Conservation (phyloP, 768 basidiomycete genomes). For the Tylopilus vinaceipallidus region DNA sequence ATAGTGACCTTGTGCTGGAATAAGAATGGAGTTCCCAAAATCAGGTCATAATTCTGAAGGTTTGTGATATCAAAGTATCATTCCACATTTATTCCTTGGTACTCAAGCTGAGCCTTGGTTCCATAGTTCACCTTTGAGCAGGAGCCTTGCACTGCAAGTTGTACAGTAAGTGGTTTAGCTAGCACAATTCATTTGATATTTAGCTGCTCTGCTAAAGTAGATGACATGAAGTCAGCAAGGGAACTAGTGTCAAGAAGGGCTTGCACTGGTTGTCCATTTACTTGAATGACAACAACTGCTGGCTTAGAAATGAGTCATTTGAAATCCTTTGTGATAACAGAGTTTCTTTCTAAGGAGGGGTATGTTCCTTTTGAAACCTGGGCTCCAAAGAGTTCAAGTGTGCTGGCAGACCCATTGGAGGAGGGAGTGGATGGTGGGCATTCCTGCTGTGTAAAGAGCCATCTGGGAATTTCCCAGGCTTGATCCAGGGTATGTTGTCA, state of each 20-base stretch:
- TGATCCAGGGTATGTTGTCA: too few species aligned
- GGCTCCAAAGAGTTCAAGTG: too few species aligned
- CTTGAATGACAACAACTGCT: not conserved
- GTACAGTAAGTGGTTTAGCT: conserved; percentile 24
- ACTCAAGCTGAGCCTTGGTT: conserved; percentile 7
- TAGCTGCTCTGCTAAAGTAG: conserved; percentile 28
- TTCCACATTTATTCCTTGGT: conserved; percentile 15
- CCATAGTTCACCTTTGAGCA: conserved; percentile 24
- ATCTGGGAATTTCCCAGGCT: too few species aligned
- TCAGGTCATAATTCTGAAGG: conserved; percentile 38
- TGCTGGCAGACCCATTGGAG: too few species aligned
- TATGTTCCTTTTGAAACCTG: too few species aligned
- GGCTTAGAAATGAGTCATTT: conserved; percentile 8
- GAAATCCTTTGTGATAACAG: too few species aligned
- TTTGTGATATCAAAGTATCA: conserved; percentile 39
- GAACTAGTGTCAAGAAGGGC: conserved; percentile 30
- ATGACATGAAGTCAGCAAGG: conserved; percentile 32
- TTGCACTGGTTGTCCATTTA: conserved; percentile 18
- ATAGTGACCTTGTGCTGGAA: conserved; percentile 32
- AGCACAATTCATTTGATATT: conserved; percentile 7
- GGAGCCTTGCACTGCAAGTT: conserved; percentile 33
- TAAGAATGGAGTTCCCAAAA: conserved; percentile 40
- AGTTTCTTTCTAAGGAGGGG: too few species aligned
- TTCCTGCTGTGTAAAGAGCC: too few species aligned
- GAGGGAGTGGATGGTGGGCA: too few species aligned